phyloP scores from a whole-genome alignment of 1,284 basidiomycete species.

The Pseudozyma hubeiensis region DNA sequence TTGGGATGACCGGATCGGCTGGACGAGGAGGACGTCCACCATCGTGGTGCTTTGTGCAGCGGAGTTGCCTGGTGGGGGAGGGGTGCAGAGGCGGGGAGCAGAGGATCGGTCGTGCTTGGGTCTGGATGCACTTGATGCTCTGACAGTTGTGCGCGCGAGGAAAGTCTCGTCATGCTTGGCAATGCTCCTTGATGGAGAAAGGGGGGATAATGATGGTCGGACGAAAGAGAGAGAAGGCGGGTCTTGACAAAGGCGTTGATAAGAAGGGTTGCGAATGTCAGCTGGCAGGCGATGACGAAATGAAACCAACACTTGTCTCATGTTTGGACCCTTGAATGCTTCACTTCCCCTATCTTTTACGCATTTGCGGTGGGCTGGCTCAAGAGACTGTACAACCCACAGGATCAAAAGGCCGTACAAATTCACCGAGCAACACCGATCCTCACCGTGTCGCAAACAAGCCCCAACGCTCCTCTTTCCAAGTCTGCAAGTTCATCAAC shows the following conservation, averaged over 20 bases:
- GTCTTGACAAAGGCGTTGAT: not conserved
- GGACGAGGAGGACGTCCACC: conserved; percentile 15
- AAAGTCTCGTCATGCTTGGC: conserved; percentile 25
- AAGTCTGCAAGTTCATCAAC: no score
- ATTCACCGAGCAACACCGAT: not conserved
- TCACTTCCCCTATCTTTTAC: not conserved
- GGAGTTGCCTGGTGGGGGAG: conserved; percentile 27
- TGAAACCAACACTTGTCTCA: conserved; percentile 17
- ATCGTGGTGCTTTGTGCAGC: conserved; percentile 50
- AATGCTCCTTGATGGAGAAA: not conserved
- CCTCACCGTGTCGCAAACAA: no score
- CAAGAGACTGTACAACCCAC: not conserved
- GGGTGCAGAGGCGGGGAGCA: conserved; percentile 37
- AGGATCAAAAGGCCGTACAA: not conserved
- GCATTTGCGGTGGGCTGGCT: no score
- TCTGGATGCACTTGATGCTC: conserved; percentile 37
- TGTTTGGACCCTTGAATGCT: not conserved
- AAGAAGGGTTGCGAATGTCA: not conserved
- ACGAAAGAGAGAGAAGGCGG: not conserved
- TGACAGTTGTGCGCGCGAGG: conserved; percentile 12
- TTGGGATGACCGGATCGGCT: not conserved
- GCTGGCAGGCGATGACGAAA: not conserved
- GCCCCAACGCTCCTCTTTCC: no score
- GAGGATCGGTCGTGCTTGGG: conserved; percentile 13
- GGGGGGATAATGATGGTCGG: not conserved